These are phyloP conservation scores for Didymella exigua DNA, from an alignment of 2,329 filamentous ascomycete species.

Conservation along the genomic window DNA sequence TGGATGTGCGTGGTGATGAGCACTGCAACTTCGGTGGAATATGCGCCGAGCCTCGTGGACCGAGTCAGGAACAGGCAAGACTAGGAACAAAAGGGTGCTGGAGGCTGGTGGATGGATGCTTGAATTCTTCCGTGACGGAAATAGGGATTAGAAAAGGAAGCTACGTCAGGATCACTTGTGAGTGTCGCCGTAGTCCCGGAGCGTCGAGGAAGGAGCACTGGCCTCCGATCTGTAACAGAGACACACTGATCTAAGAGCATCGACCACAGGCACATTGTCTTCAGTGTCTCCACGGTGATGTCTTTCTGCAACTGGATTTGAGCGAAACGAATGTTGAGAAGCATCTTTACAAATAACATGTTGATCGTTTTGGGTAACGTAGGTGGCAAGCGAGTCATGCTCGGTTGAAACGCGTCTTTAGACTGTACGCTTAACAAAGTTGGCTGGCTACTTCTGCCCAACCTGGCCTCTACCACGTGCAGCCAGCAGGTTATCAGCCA, in stretches of 20 bases:
- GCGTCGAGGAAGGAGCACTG: neutral
- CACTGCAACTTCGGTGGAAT: constrained; percentile 1
- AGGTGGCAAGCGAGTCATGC: no score
- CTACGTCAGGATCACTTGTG: neutral
- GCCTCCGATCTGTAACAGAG: no score
- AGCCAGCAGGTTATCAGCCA: neutral
- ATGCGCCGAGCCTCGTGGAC: constrained; percentile 5
- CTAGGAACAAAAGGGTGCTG: neutral
- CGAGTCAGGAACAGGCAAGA: constrained; percentile 9
- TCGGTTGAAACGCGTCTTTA: no score
- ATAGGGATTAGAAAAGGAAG: neutral
- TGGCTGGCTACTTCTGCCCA: no score
- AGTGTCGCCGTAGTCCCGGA: neutral
- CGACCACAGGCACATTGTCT: no score
- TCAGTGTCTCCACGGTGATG: no score
- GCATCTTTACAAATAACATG: no score
- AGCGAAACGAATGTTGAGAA: no score
- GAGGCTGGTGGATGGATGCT: neutral
- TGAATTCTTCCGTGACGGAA: constrained; percentile 10
- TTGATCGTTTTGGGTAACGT: no score
- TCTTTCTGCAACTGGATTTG: no score
- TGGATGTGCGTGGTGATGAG: constrained; percentile 4
- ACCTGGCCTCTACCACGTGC: neutral
- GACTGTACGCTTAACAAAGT: no score
- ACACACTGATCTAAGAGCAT: no score